These are phyloP conservation scores for Chenopodium suecicum DNA, from an alignment of 148 eudicot genomes.

Conservation along the genomic window DNA sequence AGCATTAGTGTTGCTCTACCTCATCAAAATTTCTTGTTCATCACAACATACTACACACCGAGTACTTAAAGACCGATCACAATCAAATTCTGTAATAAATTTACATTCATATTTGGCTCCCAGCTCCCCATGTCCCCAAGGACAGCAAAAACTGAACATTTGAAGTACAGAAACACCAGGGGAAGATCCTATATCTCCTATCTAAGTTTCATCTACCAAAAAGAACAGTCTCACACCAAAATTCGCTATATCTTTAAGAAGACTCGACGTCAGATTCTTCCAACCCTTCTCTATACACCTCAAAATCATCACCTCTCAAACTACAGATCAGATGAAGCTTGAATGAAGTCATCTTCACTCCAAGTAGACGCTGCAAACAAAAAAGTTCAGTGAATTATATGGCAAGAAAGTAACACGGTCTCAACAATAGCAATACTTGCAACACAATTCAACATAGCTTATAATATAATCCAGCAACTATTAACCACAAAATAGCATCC, in stretches of 20 bases:
- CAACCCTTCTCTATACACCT: conserved; percentile 63
- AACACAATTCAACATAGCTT: neutral
- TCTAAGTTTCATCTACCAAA: conserved; percentile 4
- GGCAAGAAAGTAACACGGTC: neutral
- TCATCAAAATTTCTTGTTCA: neutral
- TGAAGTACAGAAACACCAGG: neutral
- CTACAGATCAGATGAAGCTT: conserved; percentile 70
- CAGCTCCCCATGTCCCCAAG: conserved; percentile 9
- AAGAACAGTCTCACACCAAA: neutral
- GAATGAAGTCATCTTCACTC: conserved; percentile 74
- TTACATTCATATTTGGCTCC: neutral
- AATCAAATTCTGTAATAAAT: neutral
- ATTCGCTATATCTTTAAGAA: conserved; percentile 30
- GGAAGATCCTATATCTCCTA: neutral
- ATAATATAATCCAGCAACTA: too few species aligned
- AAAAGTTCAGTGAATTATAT: neutral
- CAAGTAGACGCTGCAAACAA: conserved; percentile 68
- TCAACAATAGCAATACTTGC: neutral
- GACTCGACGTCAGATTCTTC: conserved; percentile 84
- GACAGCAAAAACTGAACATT: neutral
- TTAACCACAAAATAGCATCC: neutral
- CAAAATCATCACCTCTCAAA: conserved; percentile 73
- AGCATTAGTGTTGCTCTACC: neutral
- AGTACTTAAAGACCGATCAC: neutral
- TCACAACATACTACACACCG: neutral